Conservation (phyloP, 176 grass and related monocot species). For the Bothriochloa decipiens region DNA sequence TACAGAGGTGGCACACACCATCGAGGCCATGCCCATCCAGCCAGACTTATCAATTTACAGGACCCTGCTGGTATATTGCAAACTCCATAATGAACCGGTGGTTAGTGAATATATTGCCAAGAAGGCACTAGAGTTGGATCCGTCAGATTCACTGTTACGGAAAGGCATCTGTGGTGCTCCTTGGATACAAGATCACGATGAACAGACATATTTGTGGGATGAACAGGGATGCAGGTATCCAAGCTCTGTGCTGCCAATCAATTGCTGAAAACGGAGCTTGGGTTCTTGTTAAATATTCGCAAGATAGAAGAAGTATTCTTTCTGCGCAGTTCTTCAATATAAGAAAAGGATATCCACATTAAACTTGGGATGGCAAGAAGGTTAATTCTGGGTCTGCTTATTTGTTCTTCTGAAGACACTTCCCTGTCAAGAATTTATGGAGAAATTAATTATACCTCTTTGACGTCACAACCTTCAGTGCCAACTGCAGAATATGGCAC, state of each 20-base stretch:
- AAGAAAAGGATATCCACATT: neutral
- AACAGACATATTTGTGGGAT: slow-evolving; percentile 39
- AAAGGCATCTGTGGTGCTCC: slow-evolving; percentile 49
- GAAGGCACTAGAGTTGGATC: slow-evolving; percentile 41
- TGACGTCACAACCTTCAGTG: neutral
- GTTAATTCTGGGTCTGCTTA: neutral
- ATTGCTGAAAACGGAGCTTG: slow-evolving; percentile 1
- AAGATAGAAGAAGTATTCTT: neutral
- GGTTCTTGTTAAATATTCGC: slow-evolving; percentile 13
- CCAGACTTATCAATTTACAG: slow-evolving; percentile 42
- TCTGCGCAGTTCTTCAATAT: slow-evolving; percentile 5
- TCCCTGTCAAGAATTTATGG: neutral
- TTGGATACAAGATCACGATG: slow-evolving; percentile 34
- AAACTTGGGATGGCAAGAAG: slow-evolving; percentile 2
- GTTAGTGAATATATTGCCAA: slow-evolving; percentile 24
- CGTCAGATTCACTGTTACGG: slow-evolving; percentile 40
- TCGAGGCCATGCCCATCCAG: slow-evolving; percentile 55
- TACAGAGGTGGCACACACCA: slow-evolving; percentile 51
- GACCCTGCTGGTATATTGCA: slow-evolving; percentile 40
- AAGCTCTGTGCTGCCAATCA: neutral
- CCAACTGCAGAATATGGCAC: neutral
- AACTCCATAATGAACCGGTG: slow-evolving; percentile 30
- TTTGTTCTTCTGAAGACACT: neutral
- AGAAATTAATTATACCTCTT: neutral
- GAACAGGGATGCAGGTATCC: slow-evolving; percentile 37